These are phyloP conservation scores for Aspergillus floridensis DNA, from an alignment of 2,329 filamentous ascomycete genomes.

Conservation along the genomic window DNA sequence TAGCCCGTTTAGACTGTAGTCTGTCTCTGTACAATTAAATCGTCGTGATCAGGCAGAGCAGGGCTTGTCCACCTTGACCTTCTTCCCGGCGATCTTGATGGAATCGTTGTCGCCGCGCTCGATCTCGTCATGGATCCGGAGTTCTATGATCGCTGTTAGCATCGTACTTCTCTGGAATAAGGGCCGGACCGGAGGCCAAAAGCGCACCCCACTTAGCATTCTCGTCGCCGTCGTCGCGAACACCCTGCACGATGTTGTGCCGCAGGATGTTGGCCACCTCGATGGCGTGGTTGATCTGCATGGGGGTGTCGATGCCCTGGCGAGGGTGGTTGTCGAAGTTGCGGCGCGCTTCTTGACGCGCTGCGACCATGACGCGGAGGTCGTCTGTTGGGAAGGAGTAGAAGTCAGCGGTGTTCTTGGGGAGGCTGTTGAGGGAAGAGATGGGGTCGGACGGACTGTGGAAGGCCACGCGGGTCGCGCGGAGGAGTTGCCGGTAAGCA, in stretches of 20 bases:
- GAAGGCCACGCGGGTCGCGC: slow-evolving; percentile 79
- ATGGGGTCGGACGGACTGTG: slow-evolving; percentile 55
- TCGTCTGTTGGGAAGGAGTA: slow-evolving; percentile 59
- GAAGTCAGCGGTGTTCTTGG: neutral
- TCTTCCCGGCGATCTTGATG: slow-evolving; percentile 61
- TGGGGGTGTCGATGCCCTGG: slow-evolving; percentile 58
- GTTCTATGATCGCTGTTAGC: slow-evolving; percentile 51
- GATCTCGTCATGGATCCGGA: slow-evolving; percentile 86
- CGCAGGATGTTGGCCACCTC: slow-evolving; percentile 77
- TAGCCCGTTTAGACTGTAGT: neutral
- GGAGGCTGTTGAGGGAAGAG: too few species aligned
- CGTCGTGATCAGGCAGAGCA: slow-evolving; percentile 34
- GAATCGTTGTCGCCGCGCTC: slow-evolving; percentile 93
- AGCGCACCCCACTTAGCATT: slow-evolving; percentile 37
- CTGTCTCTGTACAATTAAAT: neutral
- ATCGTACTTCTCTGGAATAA: neutral
- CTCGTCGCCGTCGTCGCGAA: slow-evolving; percentile 38
- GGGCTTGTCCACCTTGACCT: slow-evolving; percentile 42
- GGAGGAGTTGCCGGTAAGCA: slow-evolving; percentile 78
- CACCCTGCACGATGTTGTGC: slow-evolving; percentile 85
- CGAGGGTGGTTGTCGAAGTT: slow-evolving; percentile 68
- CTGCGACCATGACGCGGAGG: slow-evolving; percentile 63
- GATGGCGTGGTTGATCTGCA: slow-evolving; percentile 73
- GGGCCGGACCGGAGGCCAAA: neutral
- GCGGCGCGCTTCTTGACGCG: slow-evolving; percentile 68